These are phyloP conservation scores for Suhomyces sp. DNA, from an alignment of 805 yeast genomes.

Conservation along the genomic window DNA sequence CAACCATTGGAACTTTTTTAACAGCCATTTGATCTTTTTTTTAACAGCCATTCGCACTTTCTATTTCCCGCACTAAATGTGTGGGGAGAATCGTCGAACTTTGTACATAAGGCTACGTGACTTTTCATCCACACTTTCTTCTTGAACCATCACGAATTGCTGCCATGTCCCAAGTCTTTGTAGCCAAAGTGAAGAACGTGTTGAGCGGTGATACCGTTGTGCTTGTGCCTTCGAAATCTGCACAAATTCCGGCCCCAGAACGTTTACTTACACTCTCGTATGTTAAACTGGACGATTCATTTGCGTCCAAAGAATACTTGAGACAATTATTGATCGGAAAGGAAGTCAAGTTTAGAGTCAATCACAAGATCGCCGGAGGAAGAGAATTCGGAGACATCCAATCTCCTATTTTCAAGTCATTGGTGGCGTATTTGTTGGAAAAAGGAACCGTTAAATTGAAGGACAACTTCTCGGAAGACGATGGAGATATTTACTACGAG, in stretches of 20 bases:
- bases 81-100: too few relatives aligned
- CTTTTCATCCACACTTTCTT: too few relatives aligned
- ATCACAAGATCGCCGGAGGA: slow-evolving; percentile 49
- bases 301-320: slow-evolving; percentile 60
- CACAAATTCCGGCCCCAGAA: slow-evolving; percentile 51
- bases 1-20: too few relatives aligned
- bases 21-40: too few relatives aligned
- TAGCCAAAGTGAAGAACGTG: slow-evolving; percentile 68
- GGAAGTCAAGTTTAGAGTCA: slow-evolving; percentile 56
- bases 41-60: too few relatives aligned
- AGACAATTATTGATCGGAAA: slow-evolving; percentile 66
- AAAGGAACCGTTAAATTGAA: slow-evolving; percentile 65
- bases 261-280: slow-evolving; percentile 63
- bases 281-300: slow-evolving; percentile 60
- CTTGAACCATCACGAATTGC: background rate
- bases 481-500: slow-evolving; percentile 41
- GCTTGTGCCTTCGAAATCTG: slow-evolving; percentile 47
- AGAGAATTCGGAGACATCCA: slow-evolving; percentile 73
- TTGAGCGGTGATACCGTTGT: slow-evolving; percentile 70
- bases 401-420: slow-evolving; percentile 60
- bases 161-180: slow-evolving; percentile 13
- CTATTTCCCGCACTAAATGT: too few relatives aligned
- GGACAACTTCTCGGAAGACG: slow-evolving; percentile 45
- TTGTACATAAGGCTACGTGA: too few relatives aligned
- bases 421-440: slow-evolving; percentile 53